A percentile compares a stretch with the other conserved stretches of the same genome.
phyloP scores from a whole-genome alignment of 2,329 filamentous ascomycete genomes.

The Hypoxylon sp. region DNA sequence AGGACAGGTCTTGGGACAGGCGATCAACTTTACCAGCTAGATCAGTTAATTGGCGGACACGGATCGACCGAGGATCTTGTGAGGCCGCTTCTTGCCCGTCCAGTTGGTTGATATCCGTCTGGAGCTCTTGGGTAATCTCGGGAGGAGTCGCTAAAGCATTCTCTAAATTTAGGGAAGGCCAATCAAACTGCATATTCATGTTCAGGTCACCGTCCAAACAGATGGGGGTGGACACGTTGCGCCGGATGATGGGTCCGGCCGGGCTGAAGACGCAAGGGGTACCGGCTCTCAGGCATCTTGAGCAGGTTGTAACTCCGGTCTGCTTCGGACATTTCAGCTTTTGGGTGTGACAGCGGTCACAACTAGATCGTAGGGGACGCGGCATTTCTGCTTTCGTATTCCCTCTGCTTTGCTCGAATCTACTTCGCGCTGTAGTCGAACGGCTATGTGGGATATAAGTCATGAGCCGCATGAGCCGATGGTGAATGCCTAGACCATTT shows the following conservation, averaged over 20 bases:
- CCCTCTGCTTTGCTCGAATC: not conserved
- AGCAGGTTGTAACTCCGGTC: slow-evolving; percentile 56
- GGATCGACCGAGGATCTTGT: slow-evolving; percentile 39
- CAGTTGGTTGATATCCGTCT: not conserved
- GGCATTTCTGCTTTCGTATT: slow-evolving; percentile 39
- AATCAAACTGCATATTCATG: slow-evolving; percentile 45
- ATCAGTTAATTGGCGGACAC: slow-evolving; percentile 44
- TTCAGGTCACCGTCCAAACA: slow-evolving; percentile 33
- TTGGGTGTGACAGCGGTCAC: slow-evolving; percentile 62
- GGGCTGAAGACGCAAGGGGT: slow-evolving; percentile 62
- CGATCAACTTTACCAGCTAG: slow-evolving; percentile 51
- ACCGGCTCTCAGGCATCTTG: slow-evolving; percentile 60
- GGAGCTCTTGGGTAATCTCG: slow-evolving; percentile 14
- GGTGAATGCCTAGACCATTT: not conserved
- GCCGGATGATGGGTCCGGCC: slow-evolving; percentile 42
- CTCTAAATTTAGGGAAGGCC: slow-evolving; percentile 41
- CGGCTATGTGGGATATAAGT: not conserved
- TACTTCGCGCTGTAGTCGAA: not conserved
- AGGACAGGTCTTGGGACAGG: slow-evolving; percentile 45
- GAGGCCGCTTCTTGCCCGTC: slow-evolving; percentile 14
- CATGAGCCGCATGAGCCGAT: not conserved
- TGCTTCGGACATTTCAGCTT: slow-evolving; percentile 63
- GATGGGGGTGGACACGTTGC: slow-evolving; percentile 25
- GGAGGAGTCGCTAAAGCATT: slow-evolving; percentile 18
- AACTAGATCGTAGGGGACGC: slow-evolving; percentile 48